Conservation (phyloP, 108 stramenopile genomes). For the Phaeodactylum tricornutum region DNA sequence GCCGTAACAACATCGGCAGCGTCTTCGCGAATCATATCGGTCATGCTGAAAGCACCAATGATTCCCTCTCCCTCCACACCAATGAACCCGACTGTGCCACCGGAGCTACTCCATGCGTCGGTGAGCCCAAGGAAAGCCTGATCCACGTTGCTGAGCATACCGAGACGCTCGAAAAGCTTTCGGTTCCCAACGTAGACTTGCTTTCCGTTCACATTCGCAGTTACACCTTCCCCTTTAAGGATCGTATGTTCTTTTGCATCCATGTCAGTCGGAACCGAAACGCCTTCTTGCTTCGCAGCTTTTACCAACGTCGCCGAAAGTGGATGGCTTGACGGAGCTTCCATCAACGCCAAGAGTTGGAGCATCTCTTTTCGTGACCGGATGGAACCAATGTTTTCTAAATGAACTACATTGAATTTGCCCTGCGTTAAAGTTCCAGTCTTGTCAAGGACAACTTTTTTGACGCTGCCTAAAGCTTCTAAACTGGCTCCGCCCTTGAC, state of each 20-base stretch:
- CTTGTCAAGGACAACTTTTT: slow-evolving; percentile 73
- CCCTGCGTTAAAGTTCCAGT: slow-evolving; percentile 85
- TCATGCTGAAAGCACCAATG: slow-evolving; percentile 67
- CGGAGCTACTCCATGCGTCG: slow-evolving; percentile 44
- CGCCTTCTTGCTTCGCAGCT: slow-evolving; percentile 63
- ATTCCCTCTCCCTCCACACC: slow-evolving; percentile 62
- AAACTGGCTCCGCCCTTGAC: slow-evolving; percentile 74
- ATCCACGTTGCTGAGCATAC: slow-evolving; percentile 31
- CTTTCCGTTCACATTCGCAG: slow-evolving; percentile 38
- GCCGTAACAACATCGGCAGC: slow-evolving; percentile 41
- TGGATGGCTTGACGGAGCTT: slow-evolving; percentile 76
- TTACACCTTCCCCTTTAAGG: slow-evolving; percentile 79
- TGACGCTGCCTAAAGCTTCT: slow-evolving; percentile 72
- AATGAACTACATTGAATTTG: slow-evolving; percentile 47
- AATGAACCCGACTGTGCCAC: slow-evolving; percentile 79
- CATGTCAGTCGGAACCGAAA: slow-evolving; percentile 20
- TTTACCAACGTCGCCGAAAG: slow-evolving; percentile 65
- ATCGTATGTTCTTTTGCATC: slow-evolving; percentile 46
- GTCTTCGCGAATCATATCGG: slow-evolving; percentile 64
- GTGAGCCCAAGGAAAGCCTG: slow-evolving; percentile 14
- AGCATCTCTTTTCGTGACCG: slow-evolving; percentile 47
- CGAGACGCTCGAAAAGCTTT: slow-evolving; percentile 56
- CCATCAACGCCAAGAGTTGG: slow-evolving; percentile 64
- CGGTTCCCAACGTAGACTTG: slow-evolving; percentile 70
- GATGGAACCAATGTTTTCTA: slow-evolving; percentile 53